A percentile compares a stretch with the other conserved stretches of the same genome.
phyloP scores from a whole-genome alignment of 108 stramenopile species.

The Cyclotella kingstonii region DNA sequence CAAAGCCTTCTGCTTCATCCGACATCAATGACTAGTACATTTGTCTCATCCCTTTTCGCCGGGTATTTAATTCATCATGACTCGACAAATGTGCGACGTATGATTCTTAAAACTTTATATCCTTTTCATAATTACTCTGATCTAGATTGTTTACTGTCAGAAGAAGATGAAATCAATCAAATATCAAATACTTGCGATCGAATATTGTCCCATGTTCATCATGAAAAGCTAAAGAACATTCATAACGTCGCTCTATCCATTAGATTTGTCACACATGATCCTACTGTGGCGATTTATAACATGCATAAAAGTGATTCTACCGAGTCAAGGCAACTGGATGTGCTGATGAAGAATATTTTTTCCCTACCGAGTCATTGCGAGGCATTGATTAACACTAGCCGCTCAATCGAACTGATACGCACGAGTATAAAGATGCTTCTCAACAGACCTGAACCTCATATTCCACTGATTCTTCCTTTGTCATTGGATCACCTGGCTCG shows the following conservation, averaged over 20 bases:
- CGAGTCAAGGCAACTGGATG: neutral
- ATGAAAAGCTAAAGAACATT: neutral
- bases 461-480: constrained; percentile 45
- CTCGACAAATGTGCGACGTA: neutral
- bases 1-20: constrained; percentile 3
- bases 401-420: constrained; percentile 9
- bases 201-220: neutral
- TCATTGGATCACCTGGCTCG: constrained; percentile 17
- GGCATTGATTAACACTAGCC: constrained; percentile 4
- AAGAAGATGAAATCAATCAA: neutral
- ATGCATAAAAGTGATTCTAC: neutral
- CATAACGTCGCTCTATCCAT: constrained; percentile 1
- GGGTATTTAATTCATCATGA: constrained; percentile 8
- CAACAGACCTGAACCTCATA: constrained; percentile 11
- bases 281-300: constrained; percentile 6
- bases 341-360: constrained; percentile 15
- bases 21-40: constrained; percentile 4
- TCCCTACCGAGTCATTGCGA: constrained; percentile 11
- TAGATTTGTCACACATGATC: neutral
- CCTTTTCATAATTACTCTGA: neutral
- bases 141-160: too few relatives aligned
- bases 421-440: constrained; percentile 19
- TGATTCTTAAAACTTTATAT: constrained; percentile 1
- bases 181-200: neutral
- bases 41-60: constrained; percentile 14